These are phyloP conservation scores for Apiospora marii DNA, from an alignment of 2,329 filamentous ascomycete species.

Conservation along the genomic window DNA sequence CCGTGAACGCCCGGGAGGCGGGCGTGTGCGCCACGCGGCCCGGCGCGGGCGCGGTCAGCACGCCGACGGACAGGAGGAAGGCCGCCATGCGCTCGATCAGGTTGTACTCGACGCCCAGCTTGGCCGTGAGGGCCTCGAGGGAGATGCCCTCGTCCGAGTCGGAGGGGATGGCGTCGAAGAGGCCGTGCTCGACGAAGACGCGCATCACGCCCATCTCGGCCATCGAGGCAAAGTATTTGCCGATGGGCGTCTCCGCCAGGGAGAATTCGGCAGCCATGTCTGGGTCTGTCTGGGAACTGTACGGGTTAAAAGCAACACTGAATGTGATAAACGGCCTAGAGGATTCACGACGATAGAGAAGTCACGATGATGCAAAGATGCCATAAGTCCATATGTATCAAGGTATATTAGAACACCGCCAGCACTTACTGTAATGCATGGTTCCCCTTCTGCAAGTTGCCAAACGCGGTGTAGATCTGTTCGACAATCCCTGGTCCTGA, in stretches of 20 bases:
- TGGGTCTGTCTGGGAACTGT: slow-evolving; percentile 3
- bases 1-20: neutral
- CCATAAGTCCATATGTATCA: no score
- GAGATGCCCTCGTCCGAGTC: neutral
- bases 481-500: no score
- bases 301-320: neutral
- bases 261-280: slow-evolving; percentile 16
- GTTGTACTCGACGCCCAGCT: slow-evolving; percentile 11
- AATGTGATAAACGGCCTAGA: neutral
- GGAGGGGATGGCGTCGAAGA: slow-evolving; percentile 21
- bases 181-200: slow-evolving; percentile 23
- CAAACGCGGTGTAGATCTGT: no score
- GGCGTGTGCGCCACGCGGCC: slow-evolving; percentile 18
- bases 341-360: neutral
- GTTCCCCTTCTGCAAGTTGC: no score
- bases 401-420: no score
- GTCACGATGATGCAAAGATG: no score
- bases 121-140: slow-evolving; percentile 7
- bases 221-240: slow-evolving; percentile 21
- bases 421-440: no score
- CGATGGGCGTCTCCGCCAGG: slow-evolving; percentile 21
- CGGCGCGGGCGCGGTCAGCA: slow-evolving; percentile 8
- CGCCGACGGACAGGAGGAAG: slow-evolving; percentile 18
- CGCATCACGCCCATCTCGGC: slow-evolving; percentile 24
- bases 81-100: slow-evolving; percentile 23